Evolutionary conservation across 805 yeast genomes (phyloP), one percentile per base, ranked within the genome.

Genomic region (Candida suzukii): DNA sequence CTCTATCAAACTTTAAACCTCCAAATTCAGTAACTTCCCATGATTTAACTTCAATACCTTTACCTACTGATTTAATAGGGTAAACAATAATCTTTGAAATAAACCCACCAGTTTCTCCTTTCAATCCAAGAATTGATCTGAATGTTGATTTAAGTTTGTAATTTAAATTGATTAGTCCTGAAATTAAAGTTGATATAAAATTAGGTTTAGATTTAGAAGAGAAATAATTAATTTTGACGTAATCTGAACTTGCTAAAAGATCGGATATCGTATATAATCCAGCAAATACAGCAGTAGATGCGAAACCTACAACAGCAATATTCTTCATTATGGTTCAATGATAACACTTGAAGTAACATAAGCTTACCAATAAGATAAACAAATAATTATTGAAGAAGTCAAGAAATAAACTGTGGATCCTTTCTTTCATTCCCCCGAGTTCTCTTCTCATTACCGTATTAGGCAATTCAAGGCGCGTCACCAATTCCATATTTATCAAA

Each of bases 1-100:
- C 56, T 38, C 63, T 45, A 38, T 60, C 63, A 26, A 52, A 53
- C 39, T 46, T 48, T 27, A 60, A 48, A 2, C 64, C 39, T 2
- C 38, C 64, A 38, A 50, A 52, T n/a, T 42, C 38, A 28, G 46
- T 50, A 16, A 58, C 35, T 22, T 46, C 47, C 63, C 64, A 60
- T 36, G 52, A 41, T 4, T 43, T 42, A 7, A 55, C 58, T 18
- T 43, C 45, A 13, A 58, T 22, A 3, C 63, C 63, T 14, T 40
- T 50, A 12, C 56, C 46, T 10, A 51, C 54, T 2, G 61, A 51
- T 37, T 60, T 60, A 37, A 60, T 53, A 2, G 64, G 64, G 39
- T 57, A 60, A 4, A 60, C 47, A 4, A 51, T 43, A 41, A 58
- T 39, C 38, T 50, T 37, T 20, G 54, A 52, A 14, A 60, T 41